Conservation (phyloP, 176 grass and related monocot genomes). For the Guadua angustifolia region DNA sequence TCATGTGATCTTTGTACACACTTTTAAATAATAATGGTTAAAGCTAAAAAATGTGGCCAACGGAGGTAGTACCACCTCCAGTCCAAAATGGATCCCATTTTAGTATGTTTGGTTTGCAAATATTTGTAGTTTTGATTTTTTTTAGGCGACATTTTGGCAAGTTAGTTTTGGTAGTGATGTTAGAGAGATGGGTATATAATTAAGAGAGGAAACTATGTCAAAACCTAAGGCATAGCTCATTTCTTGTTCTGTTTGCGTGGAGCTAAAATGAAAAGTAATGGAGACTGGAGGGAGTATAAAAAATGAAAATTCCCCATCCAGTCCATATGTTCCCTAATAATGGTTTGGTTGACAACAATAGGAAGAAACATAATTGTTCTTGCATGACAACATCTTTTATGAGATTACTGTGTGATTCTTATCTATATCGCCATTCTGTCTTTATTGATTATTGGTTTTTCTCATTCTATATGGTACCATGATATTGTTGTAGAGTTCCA, state of each 20-base stretch:
- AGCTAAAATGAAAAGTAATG: neutral
- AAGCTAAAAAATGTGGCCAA: neutral
- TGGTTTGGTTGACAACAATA: neutral
- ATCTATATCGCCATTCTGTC: neutral
- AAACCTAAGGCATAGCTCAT: conserved; percentile 1
- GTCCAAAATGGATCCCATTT: too few relatives aligned
- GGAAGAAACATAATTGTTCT: conserved; percentile 3
- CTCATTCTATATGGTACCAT: neutral
- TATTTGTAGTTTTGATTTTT: neutral
- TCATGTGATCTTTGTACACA: conserved; percentile 1
- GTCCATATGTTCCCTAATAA: neutral
- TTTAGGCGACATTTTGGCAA: neutral
- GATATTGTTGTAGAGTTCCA: neutral
- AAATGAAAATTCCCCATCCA: neutral
- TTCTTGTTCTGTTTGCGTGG: neutral
- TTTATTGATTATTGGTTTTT: neutral
- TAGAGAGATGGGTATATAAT: conserved; percentile 18
- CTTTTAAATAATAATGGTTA: conserved; percentile 22
- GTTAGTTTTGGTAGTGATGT: neutral
- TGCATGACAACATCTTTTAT: neutral
- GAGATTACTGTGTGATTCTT: neutral
- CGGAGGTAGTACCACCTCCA: too few relatives aligned
- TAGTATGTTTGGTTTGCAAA: neutral
- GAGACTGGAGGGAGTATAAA: neutral
- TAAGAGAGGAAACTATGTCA: neutral